These are phyloP conservation scores for Mortierella sp. DNA, from an alignment of 371 early-diverging fungal genomes.

Conservation along the genomic window DNA sequence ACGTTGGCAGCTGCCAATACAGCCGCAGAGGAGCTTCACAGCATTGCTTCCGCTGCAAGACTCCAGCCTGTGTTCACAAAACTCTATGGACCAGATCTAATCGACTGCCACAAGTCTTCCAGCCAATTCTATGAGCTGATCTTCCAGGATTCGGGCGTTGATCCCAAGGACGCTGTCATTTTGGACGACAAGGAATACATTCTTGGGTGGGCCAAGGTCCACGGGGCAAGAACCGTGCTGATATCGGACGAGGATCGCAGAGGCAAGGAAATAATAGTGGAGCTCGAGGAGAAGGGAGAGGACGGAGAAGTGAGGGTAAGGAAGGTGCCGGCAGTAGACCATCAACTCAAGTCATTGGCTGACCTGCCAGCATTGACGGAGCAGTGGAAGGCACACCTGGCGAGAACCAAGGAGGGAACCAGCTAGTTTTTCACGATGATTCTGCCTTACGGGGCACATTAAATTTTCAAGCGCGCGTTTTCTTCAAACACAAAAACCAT, in stretches of 20 bases:
- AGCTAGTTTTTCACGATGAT: too few species aligned
- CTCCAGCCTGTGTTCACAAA: conserved; percentile 26
- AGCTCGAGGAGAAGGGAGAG: conserved; percentile 6
- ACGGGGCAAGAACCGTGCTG: conserved; percentile 34
- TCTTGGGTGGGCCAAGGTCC: conserved; percentile 41
- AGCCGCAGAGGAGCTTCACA: not conserved
- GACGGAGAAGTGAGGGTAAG: not conserved
- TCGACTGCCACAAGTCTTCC: conserved; percentile 30
- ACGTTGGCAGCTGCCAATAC: not conserved
- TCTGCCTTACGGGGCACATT: too few species aligned
- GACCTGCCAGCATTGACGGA: conserved; percentile 33
- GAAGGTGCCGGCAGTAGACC: conserved; percentile 38
- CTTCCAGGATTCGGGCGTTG: conserved; percentile 27
- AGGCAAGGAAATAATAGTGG: conserved; percentile 25
- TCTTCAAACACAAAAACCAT: not conserved
- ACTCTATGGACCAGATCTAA: conserved; percentile 43
- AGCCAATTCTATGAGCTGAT: conserved; percentile 31
- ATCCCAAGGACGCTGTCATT: conserved; percentile 28
- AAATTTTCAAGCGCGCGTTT: too few species aligned
- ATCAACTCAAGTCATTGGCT: conserved; percentile 32
- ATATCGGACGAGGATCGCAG: conserved; percentile 31
- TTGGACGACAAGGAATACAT: conserved; percentile 50
- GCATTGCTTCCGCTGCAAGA: not conserved
- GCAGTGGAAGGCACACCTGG: conserved; percentile 20
- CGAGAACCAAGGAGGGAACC: not conserved